Conservation (phyloP, 768 basidiomycete species). For the Hygrocybe coccinea region DNA sequence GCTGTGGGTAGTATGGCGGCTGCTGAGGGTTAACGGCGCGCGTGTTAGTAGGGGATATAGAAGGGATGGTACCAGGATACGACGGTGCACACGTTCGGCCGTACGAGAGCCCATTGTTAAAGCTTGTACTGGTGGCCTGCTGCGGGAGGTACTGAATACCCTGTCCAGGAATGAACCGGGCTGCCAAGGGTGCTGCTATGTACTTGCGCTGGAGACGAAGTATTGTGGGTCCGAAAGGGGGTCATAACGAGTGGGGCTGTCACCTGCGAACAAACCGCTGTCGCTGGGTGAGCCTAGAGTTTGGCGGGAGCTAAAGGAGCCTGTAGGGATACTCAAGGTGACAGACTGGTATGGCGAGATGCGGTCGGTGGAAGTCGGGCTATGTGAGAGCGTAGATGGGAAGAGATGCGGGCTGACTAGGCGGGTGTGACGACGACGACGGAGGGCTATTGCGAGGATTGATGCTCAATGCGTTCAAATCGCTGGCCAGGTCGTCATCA, state of each 20-base stretch:
- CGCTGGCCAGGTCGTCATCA: constrained; percentile 76
- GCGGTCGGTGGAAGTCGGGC: constrained; percentile 52
- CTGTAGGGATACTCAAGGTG: constrained; percentile 53
- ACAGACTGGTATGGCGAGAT: constrained; percentile 53
- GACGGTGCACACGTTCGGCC: constrained; percentile 40
- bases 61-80: constrained; percentile 39
- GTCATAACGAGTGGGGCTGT: constrained; percentile 50
- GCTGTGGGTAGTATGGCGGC: constrained; percentile 40
- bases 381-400: constrained; percentile 71
- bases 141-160: constrained; percentile 55
- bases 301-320: constrained; percentile 45
- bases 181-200: constrained; percentile 39
- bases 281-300: constrained; percentile 60
- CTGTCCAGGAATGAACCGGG: constrained; percentile 61
- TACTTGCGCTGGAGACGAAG: constrained; percentile 27
- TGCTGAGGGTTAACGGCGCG: constrained; percentile 44
- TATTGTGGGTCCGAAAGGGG: constrained; percentile 41
- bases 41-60: constrained; percentile 49
- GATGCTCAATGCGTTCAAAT: constrained; percentile 61
- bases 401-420: constrained; percentile 68
- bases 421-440: constrained; percentile 45
- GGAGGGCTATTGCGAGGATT: constrained; percentile 38
- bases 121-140: constrained; percentile 16
- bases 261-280: constrained; percentile 48
- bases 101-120: constrained; percentile 29